These are phyloP conservation scores for Phoenix roebelenii DNA, from an alignment of 176 grass and related monocot species.

Conservation along the genomic window DNA sequence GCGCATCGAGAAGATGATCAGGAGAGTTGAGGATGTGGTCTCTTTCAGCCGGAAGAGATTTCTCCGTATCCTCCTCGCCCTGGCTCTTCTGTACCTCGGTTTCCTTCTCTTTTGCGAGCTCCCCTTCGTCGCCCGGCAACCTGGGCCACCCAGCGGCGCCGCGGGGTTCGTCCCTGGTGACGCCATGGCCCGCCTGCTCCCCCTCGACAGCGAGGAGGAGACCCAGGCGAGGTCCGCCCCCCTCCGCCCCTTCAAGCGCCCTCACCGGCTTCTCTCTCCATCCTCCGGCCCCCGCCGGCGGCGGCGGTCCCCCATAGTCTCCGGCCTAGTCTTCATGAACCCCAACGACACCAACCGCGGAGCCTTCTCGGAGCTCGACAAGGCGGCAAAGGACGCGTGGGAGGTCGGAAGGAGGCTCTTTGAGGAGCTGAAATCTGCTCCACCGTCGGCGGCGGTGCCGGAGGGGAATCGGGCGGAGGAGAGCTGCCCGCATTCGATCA, in stretches of 20 bases:
- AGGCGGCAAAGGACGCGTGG: slow-evolving; percentile 34
- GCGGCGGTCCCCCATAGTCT: neutral
- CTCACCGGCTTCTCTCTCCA: slow-evolving; percentile 11
- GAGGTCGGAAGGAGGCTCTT: slow-evolving; percentile 22
- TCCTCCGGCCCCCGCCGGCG: neutral
- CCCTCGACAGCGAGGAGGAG: slow-evolving; percentile 29
- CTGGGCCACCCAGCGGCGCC: too few relatives aligned
- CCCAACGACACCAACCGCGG: neutral
- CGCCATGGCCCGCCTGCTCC: neutral
- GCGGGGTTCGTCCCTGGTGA: neutral
- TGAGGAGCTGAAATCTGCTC: slow-evolving; percentile 26
- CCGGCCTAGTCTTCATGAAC: neutral
- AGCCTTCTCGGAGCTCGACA: slow-evolving; percentile 24
- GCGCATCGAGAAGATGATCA: neutral
- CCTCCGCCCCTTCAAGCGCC: slow-evolving; percentile 28
- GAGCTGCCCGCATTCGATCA: slow-evolving; percentile 77
- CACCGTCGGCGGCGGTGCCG: neutral
- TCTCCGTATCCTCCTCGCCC: slow-evolving; percentile 16
- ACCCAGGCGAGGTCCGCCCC: slow-evolving; percentile 17
- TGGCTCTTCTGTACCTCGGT: slow-evolving; percentile 24
- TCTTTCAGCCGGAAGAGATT: slow-evolving; percentile 7
- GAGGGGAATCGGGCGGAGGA: slow-evolving; percentile 16
- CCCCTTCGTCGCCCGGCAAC: slow-evolving; percentile 20
- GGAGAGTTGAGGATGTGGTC: neutral
- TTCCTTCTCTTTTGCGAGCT: slow-evolving; percentile 35